phyloP scores from a whole-genome alignment of 345 rosid genomes.

The Eucalyptus rudis region DNA sequence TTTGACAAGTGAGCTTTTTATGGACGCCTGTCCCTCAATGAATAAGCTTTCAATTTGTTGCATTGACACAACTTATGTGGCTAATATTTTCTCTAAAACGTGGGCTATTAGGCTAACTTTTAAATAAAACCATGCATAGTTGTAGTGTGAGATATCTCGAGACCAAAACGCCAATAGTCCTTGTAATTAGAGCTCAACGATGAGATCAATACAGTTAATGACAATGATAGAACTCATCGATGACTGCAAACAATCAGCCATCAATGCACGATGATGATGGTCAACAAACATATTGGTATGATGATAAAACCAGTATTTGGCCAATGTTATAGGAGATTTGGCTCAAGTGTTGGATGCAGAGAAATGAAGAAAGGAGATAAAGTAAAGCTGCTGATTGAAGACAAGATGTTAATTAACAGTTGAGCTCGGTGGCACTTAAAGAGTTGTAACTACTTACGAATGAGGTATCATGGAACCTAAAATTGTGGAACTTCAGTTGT shows the following conservation, averaged over 20 bases:
- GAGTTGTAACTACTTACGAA: rapidly evolving
- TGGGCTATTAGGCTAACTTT: neutral
- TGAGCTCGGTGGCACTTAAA: neutral
- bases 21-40: rapidly evolving
- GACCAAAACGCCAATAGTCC: too few relatives aligned
- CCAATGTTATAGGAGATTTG: neutral
- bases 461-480: neutral
- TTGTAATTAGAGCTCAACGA: too few relatives aligned
- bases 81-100: too few relatives aligned
- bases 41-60: too few relatives aligned
- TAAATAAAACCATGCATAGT: neutral
- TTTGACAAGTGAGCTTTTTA: too few relatives aligned
- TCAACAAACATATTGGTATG: neutral
- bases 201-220: too few relatives aligned
- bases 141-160: rapidly evolving
- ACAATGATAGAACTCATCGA: neutral
- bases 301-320: neutral
- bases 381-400: neutral
- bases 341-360: neutral
- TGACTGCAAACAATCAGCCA: neutral
- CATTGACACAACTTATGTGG: rapidly evolving
- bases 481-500: neutral
- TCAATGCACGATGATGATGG: neutral
- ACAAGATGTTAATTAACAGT: too few relatives aligned
- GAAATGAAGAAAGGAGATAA: neutral